These are phyloP conservation scores for Scytalidium sp. DNA, from an alignment of 2,329 filamentous ascomycete species.

Conservation along the genomic window DNA sequence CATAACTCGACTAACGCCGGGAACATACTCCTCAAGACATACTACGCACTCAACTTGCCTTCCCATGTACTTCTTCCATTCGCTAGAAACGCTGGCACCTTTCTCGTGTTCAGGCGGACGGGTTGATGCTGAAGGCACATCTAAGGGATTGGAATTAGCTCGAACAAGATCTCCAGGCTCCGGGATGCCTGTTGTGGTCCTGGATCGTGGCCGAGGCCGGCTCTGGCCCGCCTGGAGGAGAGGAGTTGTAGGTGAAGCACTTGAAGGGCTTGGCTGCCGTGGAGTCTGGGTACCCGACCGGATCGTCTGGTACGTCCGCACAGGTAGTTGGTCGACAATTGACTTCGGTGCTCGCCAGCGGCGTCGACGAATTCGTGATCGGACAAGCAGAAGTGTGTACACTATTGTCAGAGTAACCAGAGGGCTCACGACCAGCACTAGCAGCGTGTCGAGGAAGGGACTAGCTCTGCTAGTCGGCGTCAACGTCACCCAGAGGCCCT, in stretches of 20 bases:
- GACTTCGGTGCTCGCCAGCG: constrained; percentile 98
- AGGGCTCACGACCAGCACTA: constrained; percentile 95
- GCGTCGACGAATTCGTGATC: constrained; percentile 82
- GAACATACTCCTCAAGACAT: constrained; percentile 92
- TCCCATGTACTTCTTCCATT: constrained; percentile 67
- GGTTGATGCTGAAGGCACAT: constrained; percentile 13
- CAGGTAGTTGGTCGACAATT: constrained; percentile 89
- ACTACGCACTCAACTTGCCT: constrained; percentile 87
- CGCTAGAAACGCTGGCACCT: constrained; percentile 38
- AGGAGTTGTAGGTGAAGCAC: constrained; percentile 73
- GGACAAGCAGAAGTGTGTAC: constrained; percentile 81
- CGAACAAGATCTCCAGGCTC: constrained; percentile 46
- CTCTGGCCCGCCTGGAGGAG: constrained; percentile 62
- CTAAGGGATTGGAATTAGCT: constrained; percentile 34
- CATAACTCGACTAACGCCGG: constrained; percentile 94
- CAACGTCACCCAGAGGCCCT: constrained; percentile 95
- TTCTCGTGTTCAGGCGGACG: constrained; percentile 45
- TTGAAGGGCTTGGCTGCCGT: constrained; percentile 59
- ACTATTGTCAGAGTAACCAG: constrained; percentile 90
- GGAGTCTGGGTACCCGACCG: constrained; percentile 55
- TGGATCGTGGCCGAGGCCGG: constrained; percentile 58
- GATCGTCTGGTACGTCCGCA: constrained; percentile 92
- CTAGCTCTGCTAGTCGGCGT: constrained; percentile 86
- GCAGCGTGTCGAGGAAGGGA: constrained; percentile 91
- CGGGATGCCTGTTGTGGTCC: constrained; percentile 59